Base-by-base conservation (phyloP, 179 eudicot genomes). In the Vitellaria paradoxa region DNA sequence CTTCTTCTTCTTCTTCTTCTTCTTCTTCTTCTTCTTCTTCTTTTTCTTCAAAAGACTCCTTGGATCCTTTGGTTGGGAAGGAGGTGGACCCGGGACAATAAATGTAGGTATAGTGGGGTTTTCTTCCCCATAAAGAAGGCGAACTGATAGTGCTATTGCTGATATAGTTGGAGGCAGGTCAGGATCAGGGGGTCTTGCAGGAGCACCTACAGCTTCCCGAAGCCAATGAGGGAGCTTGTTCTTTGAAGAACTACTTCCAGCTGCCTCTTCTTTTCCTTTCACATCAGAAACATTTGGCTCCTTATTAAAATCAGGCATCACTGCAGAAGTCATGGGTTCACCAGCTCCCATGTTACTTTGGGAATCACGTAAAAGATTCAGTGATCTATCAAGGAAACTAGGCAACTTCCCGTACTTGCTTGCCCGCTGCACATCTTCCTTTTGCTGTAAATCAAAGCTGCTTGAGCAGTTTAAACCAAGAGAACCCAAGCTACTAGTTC, bases 141-240 rank as follows among this genome's bases (percentile, higher is more conserved):
- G 92, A 65, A 96, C 93, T 0, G 98, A 96, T 68, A 87, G 87
- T 65, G 96, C 97, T 75, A 96, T 88, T 26, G 97, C 98, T 13
- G 98, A 90, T 13, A 94, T 90, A 56, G 88, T 82, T 61, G 98
- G 88, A n/a, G 99, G 99, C 62, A 96, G 82, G 65, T 87, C 84
- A 40, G 84, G 83, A 52, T 88, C 88, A 18, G 76, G 81, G 30
- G 84, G 77, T 76, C 69, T 85, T 15, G 85, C 60, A 42, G 93
- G 86, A 72, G 80, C 85, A 79, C 79, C 88, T 57, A 94, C 98
- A 63, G 96, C 99, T 85, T 92, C 94, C 63, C 96, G 87, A 74
- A 96, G 99, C 99, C 99, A 96, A 87, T 96, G 99, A 30, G 99
- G 99, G 60, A 96, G 89, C 75, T 86, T 89, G 57, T 83, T 88